Evolutionary conservation across 176 grass and related monocot genomes (phyloP), one percentile per base, ranked within the genome.

Genomic region (Cenchrus purpureus): DNA sequence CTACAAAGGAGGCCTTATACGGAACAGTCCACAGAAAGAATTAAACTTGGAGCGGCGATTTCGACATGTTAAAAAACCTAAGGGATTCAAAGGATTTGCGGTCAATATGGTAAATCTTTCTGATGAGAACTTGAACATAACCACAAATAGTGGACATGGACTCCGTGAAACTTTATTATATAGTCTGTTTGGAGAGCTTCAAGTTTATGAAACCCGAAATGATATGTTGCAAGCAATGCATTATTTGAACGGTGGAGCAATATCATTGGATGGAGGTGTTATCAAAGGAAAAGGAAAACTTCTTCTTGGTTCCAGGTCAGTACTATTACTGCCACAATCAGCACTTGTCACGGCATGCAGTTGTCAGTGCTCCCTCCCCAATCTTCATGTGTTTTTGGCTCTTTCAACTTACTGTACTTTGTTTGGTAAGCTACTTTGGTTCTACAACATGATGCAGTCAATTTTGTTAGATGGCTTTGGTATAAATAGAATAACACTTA

Each of bases 111-210:
- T 86, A 79, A 25, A 74, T 73, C 32, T 86, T 31, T 86, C 84
- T 29, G 32, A 12, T 15, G 68, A 86, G 32, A 65, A 73, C 50
- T 64, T 86, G 34, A 54, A 14, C 1, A 65, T 86, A 79, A 54
- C n/a, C 14, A 73, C 84, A 65, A 6, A 7, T 6, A 17, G 6
- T 20, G 84, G 67, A 53, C 17, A 86, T 86, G 84, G 84, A n/a
- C 77, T 86, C 68, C 84, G 84, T 80, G 77, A 86, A 80, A 86
- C 84, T 49, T 80, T 86, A 54, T 86, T 86, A 29, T 86, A 80
- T 80, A 79, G 76, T 78, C 76, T 86, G 8, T 73, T 86, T 54
- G 84, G 84, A 54, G 68, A 79, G 68, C 76, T 86, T 73, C 84
- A 86, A 73, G 84, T 86, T 52, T 86, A 86, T 29, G 68, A 86